These are phyloP conservation scores for Glycine latifolia DNA, from an alignment of 306 rosid genomes.

Conservation along the genomic window DNA sequence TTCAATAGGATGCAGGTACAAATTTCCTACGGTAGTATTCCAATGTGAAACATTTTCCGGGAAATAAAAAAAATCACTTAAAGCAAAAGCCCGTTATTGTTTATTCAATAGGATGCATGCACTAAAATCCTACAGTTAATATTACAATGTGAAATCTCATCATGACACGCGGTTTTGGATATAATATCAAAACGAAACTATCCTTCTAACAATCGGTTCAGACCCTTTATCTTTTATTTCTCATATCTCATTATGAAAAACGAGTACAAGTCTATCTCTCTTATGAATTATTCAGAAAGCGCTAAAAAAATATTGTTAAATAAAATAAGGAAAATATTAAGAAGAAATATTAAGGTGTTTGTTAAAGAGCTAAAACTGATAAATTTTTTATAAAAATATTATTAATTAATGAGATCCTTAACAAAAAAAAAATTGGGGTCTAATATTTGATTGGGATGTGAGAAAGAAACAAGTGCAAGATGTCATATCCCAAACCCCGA, in stretches of 20 bases:
- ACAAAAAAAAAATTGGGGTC: not conserved
- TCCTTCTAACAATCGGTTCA: not conserved
- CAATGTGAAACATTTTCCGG: no score
- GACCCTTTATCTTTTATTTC: not conserved
- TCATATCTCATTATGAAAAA: not conserved
- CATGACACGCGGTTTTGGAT: conserved; percentile 25
- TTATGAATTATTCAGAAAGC: not conserved
- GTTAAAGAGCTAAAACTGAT: not conserved
- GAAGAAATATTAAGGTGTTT: not conserved
- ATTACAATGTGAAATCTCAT: not conserved
- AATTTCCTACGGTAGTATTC: no score
- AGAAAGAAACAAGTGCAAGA: not conserved
- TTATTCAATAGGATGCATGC: no score
- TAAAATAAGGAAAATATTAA: not conserved
- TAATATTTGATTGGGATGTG: conserved; percentile 8
- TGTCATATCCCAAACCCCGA: no score
- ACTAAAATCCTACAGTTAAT: not conserved
- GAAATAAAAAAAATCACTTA: no score
- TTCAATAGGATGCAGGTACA: not conserved
- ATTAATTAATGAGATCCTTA: not conserved
- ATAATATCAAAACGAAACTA: not conserved
- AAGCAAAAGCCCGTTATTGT: no score
- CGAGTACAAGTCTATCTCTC: not conserved
- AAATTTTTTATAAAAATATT: not conserved
- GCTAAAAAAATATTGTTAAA: not conserved